Conservation (phyloP, 768 basidiomycete genomes). For the Trametes gibbosa region DNA sequence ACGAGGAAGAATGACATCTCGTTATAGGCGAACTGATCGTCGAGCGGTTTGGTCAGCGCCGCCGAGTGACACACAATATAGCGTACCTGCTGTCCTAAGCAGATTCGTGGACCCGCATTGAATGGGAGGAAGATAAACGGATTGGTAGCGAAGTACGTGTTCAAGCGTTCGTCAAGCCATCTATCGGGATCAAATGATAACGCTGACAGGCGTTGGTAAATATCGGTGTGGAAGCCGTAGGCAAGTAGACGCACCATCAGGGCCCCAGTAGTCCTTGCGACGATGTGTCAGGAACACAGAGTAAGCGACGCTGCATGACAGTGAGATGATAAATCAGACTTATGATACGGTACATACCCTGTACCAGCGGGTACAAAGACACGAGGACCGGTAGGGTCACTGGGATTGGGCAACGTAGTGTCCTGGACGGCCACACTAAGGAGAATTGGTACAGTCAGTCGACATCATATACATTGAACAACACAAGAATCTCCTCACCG, state of each 20-base stretch:
- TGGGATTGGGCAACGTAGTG: constrained; percentile 20
- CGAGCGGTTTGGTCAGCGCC: background rate
- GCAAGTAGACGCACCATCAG: constrained; percentile 36
- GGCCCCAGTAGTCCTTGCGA: constrained; percentile 54
- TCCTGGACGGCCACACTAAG: constrained; percentile 24
- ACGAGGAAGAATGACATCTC: constrained; percentile 54
- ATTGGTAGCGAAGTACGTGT: constrained; percentile 52
- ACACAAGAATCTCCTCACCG: constrained; percentile 10
- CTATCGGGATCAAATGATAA: constrained; percentile 60
- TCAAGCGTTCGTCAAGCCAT: constrained; percentile 56
- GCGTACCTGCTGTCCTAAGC: constrained; percentile 48
- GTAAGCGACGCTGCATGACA: constrained; percentile 20
- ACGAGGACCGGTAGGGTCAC: constrained; percentile 24
- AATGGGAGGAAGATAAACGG: constrained; percentile 71
- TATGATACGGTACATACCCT: constrained; percentile 27
- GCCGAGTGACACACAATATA: background rate
- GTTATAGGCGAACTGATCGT: constrained; percentile 48
- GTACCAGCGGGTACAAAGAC: constrained; percentile 28
- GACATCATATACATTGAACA: too few relatives aligned
- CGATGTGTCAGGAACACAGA: constrained; percentile 34
- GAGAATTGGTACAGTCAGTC: background rate
- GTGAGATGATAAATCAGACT: too few relatives aligned
- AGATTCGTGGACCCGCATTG: constrained; percentile 66
- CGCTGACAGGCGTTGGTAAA: constrained; percentile 18
- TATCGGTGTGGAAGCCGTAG: too few relatives aligned